Percentiles rank a stretch among this genome's conserved stretches.
phyloP scores from a whole-genome alignment of 495 filamentous ascomycete genomes.

The Hypoxylon cercidicola region DNA sequence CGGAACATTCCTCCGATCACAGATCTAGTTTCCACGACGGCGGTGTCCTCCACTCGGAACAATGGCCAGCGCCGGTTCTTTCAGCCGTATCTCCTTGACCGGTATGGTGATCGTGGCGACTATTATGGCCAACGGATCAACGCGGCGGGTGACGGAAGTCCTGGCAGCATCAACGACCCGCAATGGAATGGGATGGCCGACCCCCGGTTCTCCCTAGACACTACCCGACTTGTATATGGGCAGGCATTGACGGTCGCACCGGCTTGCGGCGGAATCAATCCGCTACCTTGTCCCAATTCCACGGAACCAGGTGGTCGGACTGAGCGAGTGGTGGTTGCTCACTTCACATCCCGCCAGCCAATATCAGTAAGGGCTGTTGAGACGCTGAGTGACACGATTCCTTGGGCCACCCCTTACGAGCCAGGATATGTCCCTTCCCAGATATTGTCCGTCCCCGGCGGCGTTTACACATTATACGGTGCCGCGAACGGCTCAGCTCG shows the following conservation, averaged over 20 bases:
- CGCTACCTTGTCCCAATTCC: conserved; percentile 33
- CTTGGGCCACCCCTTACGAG: conserved; percentile 38
- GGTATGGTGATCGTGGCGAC: conserved; percentile 38
- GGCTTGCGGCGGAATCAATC: conserved; percentile 32
- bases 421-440: conserved; percentile 18
- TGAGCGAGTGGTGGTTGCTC: conserved; percentile 30
- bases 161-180: conserved; percentile 45
- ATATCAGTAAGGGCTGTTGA: conserved; percentile 1
- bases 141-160: conserved; percentile 34
- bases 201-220: conserved; percentile 41
- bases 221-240: conserved; percentile 37
- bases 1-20: conserved; percentile 43
- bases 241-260: conserved; percentile 29
- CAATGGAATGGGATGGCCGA: conserved; percentile 44
- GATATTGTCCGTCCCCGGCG: conserved; percentile 2
- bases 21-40: conserved; percentile 27
- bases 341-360: conserved; percentile 36
- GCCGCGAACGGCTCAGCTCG: conserved; percentile 20
- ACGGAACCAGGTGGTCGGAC: conserved; percentile 26
- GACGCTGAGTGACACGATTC: conserved; percentile 24
- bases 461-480: conserved; percentile 32
- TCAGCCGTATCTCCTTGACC: conserved; percentile 40
- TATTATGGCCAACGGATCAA: conserved; percentile 44
- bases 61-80: conserved; percentile 45
- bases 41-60: conserved; percentile 37